These are phyloP conservation scores for Rhizodiscina lignyota DNA, from an alignment of 495 filamentous ascomycete genomes.

Conservation along the genomic window DNA sequence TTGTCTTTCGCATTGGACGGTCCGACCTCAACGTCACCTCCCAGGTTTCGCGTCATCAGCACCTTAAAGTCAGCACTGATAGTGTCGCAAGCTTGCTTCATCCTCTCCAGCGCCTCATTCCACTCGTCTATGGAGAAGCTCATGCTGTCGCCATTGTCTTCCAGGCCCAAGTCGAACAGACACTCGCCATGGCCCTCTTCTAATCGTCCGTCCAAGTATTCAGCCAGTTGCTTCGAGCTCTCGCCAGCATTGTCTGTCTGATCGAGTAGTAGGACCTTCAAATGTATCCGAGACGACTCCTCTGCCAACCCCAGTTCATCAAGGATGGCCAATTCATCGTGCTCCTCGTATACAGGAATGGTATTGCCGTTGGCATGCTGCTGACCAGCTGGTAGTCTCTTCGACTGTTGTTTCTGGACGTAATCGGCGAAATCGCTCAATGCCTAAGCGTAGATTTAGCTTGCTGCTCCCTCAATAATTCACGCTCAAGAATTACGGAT, in stretches of 20 bases:
- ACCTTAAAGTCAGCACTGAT: slow-evolving; percentile 59
- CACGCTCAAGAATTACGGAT: slow-evolving; percentile 34
- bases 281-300: slow-evolving; percentile 41
- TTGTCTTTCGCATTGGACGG: slow-evolving; percentile 44
- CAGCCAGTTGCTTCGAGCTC: slow-evolving; percentile 40
- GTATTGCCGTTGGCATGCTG: slow-evolving; percentile 13
- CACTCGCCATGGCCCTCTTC: slow-evolving; percentile 81
- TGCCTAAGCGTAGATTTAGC: slow-evolving; percentile 35
- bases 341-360: slow-evolving; percentile 37
- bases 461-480: neutral
- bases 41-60: slow-evolving; percentile 76
- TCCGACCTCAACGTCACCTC: slow-evolving; percentile 37
- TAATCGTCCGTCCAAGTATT: slow-evolving; percentile 47
- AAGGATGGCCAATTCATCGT: slow-evolving; percentile 82
- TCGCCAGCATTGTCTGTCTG: slow-evolving; percentile 36
- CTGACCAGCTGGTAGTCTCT: slow-evolving; percentile 30
- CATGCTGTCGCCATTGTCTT: slow-evolving; percentile 90
- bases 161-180: slow-evolving; percentile 81
- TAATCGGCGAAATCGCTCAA: slow-evolving; percentile 96
- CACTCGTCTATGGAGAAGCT: slow-evolving; percentile 62
- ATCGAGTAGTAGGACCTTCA: slow-evolving; percentile 66
- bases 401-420: slow-evolving; percentile 79
- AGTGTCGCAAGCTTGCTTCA: slow-evolving; percentile 47
- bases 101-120: slow-evolving; percentile 50
- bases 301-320: slow-evolving; percentile 75